These are phyloP conservation scores for Penicillium bialowiezense DNA, from an alignment of 495 filamentous ascomycete genomes.

Conservation along the genomic window DNA sequence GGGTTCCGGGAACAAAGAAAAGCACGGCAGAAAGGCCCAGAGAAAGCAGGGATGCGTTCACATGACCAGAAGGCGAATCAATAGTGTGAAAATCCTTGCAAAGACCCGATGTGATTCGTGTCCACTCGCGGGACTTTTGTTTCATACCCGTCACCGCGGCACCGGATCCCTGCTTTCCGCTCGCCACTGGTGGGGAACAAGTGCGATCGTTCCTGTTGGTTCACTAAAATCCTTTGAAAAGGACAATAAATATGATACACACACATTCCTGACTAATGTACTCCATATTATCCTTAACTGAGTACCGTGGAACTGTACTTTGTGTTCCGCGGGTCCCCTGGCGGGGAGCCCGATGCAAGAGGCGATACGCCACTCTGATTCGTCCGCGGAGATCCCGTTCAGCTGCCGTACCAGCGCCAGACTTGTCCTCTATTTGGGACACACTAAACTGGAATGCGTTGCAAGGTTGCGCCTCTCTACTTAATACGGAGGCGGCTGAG, in stretches of 20 bases:
- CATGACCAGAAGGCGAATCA: slow-evolving; percentile 30
- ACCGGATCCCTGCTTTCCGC: slow-evolving; percentile 37
- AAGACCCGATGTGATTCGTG: slow-evolving; percentile 11
- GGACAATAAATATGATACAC: slow-evolving; percentile 3
- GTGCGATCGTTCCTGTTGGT: slow-evolving; percentile 23
- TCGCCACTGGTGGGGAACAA: slow-evolving; percentile 18
- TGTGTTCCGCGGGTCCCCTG: slow-evolving; percentile 12
- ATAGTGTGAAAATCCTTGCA: slow-evolving; percentile 26
- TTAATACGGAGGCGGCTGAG: too few species aligned
- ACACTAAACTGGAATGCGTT: neutral
- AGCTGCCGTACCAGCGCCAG: slow-evolving; percentile 7
- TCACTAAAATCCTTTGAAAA: slow-evolving; percentile 7
- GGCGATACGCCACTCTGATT: slow-evolving; percentile 2
- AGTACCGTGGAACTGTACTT: slow-evolving; percentile 8
- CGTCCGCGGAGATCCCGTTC: slow-evolving; percentile 11
- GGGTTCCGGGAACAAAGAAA: neutral
- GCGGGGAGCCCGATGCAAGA: slow-evolving; percentile 2
- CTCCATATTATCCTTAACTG: slow-evolving; percentile 7
- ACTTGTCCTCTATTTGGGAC: neutral
- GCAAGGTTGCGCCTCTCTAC: neutral
- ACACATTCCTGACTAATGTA: slow-evolving; percentile 4
- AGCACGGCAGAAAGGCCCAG: neutral
- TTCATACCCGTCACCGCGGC: slow-evolving; percentile 41
- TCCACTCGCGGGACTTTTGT: slow-evolving; percentile 17
- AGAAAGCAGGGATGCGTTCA: slow-evolving; percentile 19